Base-by-base conservation (phyloP, 768 basidiomycete genomes). In the Mycena indigotica region DNA sequence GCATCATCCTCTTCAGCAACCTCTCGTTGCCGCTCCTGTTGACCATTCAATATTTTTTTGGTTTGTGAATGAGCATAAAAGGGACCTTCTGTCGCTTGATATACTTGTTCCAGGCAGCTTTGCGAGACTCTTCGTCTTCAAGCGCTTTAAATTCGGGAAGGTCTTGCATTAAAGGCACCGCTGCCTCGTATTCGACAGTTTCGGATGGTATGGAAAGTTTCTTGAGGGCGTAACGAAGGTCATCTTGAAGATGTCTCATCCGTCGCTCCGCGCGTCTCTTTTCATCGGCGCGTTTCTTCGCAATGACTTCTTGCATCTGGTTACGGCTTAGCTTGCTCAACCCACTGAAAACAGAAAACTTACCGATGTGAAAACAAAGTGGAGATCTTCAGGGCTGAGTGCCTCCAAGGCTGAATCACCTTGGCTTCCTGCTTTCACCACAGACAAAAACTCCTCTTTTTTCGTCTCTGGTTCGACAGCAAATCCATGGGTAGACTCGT, bases 61-160 rank as follows among this genome's bases (percentile, higher is more conserved):
- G 4, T 16, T 19, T 39, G 24, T 45, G 12, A 29, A 21, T 25
- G 69, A 28, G 25, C 35, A 55, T 23, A 57, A 71, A 28, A 50
- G n/a, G n/a, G n/a, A 91, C 93, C 82, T 94, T 97, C 69, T 97
- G 94, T 56, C 96, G 77, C 71, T 90, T 92, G 51, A 95, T 79
- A 69, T 87, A 96, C 73, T 95, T 98, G 17, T 82, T 73, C 70
- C 93, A 98, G 1, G 95, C 95, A 4, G 82, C 79, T 28, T 85
- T 84, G 41, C 93, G 77, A 17, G 84, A 82, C 58, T 94, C 91
- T n/a, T 95, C 94, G 48, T 93, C 92, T 45, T 93, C 89, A 16
- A 98, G 72, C 17, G 88, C 93, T 64, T 87, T 88, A 73, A 82
- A 99, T 71, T 98, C 95, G 0, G 87, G 81, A 38, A 98, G 79